Base-by-base conservation (phyloP, 345 rosid genomes). In the Leavenworthia alabamica region DNA sequence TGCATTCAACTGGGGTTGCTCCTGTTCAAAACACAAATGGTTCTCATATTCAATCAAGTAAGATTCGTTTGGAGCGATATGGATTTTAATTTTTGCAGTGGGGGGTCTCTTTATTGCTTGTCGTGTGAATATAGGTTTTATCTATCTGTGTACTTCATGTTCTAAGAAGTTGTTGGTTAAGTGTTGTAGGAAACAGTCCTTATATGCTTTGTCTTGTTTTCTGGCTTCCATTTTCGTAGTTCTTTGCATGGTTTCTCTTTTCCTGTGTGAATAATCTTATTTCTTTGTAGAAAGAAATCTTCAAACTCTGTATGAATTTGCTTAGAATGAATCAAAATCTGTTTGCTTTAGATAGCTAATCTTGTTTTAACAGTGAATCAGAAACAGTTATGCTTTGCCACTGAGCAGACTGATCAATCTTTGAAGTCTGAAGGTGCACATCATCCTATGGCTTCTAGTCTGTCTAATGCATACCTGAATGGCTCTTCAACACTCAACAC, bases 1-100 rank as follows among this genome's bases (percentile, higher is more conserved):
- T 88, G 49, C 83, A 71, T 70, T 79, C 87, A 52, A 56, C 88
- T 58, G 83, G 86, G 49, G 82, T 79, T 31, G 27, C 80, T 35
- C 16, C 93, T 22, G 55, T 88, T 45, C 76, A 87, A 56, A 71
- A 78, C 67, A 70, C 96, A 40, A 90, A 88, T 76, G 99, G 95
- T 60, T 82, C 85, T 73, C 89, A 78, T 76, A 70, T 90, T 52
- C 66, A 86, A 68, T 70, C 78, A 59, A 64, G 99, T 94, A 86
- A 83, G 89, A 53, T 59, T 66, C 14, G 2, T 56, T 62, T 46
- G 5, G 15, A 45, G 27, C 31, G 4, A 52, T 33, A 68, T 44
- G 10, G 15, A 26, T 22, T 40, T 45, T 46, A 12, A 4, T 52
- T 16, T 52, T 1, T 65, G 27, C 8, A 29, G 20, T n/a, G n/a